Conservation (phyloP, 2,329 filamentous ascomycete genomes). For the Arthroderma sp. region DNA sequence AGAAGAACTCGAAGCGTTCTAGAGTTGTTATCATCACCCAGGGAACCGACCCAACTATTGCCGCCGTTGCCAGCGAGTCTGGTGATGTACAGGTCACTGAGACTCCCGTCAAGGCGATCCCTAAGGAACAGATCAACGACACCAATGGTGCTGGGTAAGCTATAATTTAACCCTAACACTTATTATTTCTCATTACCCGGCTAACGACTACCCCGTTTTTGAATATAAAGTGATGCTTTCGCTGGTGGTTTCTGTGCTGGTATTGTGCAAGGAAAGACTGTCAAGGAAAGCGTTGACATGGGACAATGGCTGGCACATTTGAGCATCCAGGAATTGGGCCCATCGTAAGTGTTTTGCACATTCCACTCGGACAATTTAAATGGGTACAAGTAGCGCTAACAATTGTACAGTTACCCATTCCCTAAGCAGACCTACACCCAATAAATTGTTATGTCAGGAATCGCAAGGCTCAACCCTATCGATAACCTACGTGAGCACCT, state of each 20-base stretch:
- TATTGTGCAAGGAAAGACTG: slow-evolving; percentile 67
- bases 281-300: slow-evolving; percentile 72
- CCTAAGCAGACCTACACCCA: slow-evolving; percentile 63
- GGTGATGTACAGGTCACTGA: slow-evolving; percentile 54
- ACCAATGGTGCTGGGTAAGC: slow-evolving; percentile 76
- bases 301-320: slow-evolving; percentile 92
- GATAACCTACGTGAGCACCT: no score
- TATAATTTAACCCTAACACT: slow-evolving; percentile 3
- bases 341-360: slow-evolving; percentile 57
- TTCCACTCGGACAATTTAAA: background rate
- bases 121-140: slow-evolving; percentile 70
- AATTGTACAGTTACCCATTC: slow-evolving; percentile 53
- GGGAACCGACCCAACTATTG: slow-evolving; percentile 78
- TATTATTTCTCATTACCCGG: background rate
- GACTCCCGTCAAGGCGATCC: slow-evolving; percentile 70
- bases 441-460: slow-evolving; percentile 14
- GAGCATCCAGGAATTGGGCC: slow-evolving; percentile 88
- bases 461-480: background rate
- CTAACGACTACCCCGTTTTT: no score
- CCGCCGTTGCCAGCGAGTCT: slow-evolving; percentile 58
- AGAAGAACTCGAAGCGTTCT: slow-evolving; percentile 76
- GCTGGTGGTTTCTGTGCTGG: slow-evolving; percentile 88
- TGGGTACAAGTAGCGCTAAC: background rate
- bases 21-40: slow-evolving; percentile 88
- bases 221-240: slow-evolving; percentile 63